Conservation (phyloP, 2,329 filamentous ascomycete genomes). For the Diaporthe aspalathi region DNA sequence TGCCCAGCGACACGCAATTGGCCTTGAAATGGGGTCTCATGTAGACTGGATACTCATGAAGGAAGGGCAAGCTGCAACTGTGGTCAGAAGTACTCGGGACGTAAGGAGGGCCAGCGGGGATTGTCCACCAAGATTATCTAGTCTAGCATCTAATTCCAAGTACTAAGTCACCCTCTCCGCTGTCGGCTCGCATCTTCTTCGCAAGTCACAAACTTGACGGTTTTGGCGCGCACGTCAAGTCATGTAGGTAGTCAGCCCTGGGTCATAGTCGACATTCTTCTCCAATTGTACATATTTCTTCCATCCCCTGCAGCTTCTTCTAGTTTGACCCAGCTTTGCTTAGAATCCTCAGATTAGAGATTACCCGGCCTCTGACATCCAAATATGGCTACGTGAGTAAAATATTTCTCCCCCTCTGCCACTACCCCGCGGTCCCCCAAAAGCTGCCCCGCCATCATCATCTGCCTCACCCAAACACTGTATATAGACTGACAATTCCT, state of each 20-base stretch:
- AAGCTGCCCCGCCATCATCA: slow-evolving; percentile 41
- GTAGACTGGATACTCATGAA: not conserved
- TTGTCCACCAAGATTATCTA: slow-evolving; percentile 7
- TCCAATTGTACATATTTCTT: slow-evolving; percentile 27
- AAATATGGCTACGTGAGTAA: slow-evolving; percentile 44
- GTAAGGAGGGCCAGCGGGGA: not conserved
- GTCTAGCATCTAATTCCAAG: slow-evolving; percentile 29
- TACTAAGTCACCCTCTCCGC: slow-evolving; percentile 11
- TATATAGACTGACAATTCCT: slow-evolving; percentile 36
- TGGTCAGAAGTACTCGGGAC: slow-evolving; percentile 26
- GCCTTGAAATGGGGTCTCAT: slow-evolving; percentile 12
- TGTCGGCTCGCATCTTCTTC: slow-evolving; percentile 4
- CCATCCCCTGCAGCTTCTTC: not conserved
- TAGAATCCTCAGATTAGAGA: slow-evolving; percentile 20
- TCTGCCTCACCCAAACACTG: not conserved
- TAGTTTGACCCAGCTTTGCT: not conserved
- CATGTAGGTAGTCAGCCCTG: slow-evolving; percentile 31
- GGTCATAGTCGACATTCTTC: slow-evolving; percentile 38
- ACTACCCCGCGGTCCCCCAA: slow-evolving; percentile 16
- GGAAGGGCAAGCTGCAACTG: slow-evolving; percentile 30
- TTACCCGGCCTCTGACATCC: not conserved
- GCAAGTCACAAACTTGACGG: slow-evolving; percentile 29
- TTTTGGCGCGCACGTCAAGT: slow-evolving; percentile 27
- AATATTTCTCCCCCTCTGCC: not conserved
- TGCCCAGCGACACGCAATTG: slow-evolving; percentile 34